A percentile compares a stretch with the other conserved stretches of the same genome.
Conservation (phyloP, 2,329 filamentous ascomycete genomes). For the Aspergillus alliaceus region DNA sequence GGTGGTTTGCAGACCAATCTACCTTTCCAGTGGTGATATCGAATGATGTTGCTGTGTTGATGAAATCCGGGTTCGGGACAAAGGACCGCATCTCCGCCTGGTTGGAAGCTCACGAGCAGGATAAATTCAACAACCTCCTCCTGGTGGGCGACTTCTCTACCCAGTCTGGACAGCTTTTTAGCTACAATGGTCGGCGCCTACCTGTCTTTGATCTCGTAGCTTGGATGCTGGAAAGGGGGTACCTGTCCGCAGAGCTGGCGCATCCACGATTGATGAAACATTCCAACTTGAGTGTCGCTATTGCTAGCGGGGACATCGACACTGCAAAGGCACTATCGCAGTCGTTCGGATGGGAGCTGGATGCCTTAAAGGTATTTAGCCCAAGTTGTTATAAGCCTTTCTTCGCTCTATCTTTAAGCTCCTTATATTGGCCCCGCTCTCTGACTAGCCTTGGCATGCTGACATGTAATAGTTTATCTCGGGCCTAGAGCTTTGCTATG, state of each 20-base stretch:
- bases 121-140: neutral
- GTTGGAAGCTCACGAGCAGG: conserved; percentile 3
- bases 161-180: neutral
- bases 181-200: neutral
- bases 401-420: neutral
- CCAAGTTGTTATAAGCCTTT: neutral
- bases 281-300: neutral
- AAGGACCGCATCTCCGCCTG: conserved; percentile 1
- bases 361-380: neutral
- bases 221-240: neutral
- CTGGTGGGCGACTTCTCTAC: conserved; percentile 2
- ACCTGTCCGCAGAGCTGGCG: neutral
- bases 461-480: conserved; percentile 1
- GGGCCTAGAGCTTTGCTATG: conserved; percentile 2
- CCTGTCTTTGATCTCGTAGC: conserved; percentile 1
- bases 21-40: neutral
- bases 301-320: neutral
- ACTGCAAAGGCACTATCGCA: neutral
- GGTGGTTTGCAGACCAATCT: neutral
- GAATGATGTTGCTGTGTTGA: conserved; percentile 1
- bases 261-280: neutral
- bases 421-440: neutral
- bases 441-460: neutral
- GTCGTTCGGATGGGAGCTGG: conserved; percentile 5
- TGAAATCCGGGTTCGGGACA: conserved; percentile 4